Base-by-base conservation (phyloP, 306 rosid genomes). In the Rosa rugosa region DNA sequence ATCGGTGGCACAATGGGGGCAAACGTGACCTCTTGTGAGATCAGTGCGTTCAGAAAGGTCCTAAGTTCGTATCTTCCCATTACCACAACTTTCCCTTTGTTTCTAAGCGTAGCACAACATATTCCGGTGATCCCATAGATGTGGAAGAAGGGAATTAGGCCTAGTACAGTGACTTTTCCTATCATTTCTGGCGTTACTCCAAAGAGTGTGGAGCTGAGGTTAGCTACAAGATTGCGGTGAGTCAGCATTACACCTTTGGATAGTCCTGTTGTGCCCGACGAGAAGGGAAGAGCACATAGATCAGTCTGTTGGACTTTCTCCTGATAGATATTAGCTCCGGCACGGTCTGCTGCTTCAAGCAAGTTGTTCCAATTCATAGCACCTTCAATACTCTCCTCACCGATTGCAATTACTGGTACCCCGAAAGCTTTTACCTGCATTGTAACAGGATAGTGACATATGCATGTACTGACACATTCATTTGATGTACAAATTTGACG, bases 1-100 rank as follows among this genome's bases (percentile, higher is more conserved):
- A 95, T 90, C 2, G 98, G 99, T 1, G 98, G 98, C 71, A 95
- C 99, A 75, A 95, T 87, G 6, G 99, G 97, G 36, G 96, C 99
- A 80, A 88, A 93, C 11, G 81, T 93, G 84, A 95, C 86, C 83
- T 95, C 97, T 23, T 95, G 88, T 40, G 81, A 70, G 63, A 93
- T 84, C 90, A 95, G 82, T 5, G 98, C 98, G 47, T 87, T 85
- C 38, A 95, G 73, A 62, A 90, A 93, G 2, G 89, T 83, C 51
- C 94, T 81, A 18, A 95, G 80, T 59, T 95, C 99, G 60, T 81
- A 95, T 51, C 92, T 88, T 63, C 88, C 91, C 97, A 95, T 95
- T 11, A 93, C 99, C 57, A 93, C 97, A 56, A 93, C 99, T 71
- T 90, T 95, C 36, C 98, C 98, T 81, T 91, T 92, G 87, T 80